phyloP scores from a whole-genome alignment of 2,329 filamentous ascomycete genomes.

The Orbilia quercus region DNA sequence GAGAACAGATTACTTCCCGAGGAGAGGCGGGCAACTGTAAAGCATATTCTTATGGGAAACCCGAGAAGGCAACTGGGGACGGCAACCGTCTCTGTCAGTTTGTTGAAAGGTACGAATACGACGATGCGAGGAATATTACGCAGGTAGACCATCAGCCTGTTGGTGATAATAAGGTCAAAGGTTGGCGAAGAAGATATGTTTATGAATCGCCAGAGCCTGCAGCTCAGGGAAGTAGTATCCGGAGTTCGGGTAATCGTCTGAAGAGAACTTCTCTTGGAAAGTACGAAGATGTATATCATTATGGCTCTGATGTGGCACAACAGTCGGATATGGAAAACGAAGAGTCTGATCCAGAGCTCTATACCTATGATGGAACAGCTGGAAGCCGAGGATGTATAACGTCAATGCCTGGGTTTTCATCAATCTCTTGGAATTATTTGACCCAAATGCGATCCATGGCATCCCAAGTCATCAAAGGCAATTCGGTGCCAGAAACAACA shows the following conservation, averaged over 20 bases:
- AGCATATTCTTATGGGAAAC: no score
- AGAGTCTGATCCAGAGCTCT: neutral
- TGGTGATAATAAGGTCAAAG: neutral
- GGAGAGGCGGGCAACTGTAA: neutral
- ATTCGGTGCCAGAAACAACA: conserved; percentile 54
- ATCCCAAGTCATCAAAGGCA: conserved; percentile 23
- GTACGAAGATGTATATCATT: no score
- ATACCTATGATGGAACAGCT: conserved; percentile 2
- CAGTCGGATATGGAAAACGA: no score
- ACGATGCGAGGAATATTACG: conserved; percentile 36
- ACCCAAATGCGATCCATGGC: conserved; percentile 39
- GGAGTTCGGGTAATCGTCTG: conserved; percentile 5
- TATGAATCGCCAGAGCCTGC: conserved; percentile 19
- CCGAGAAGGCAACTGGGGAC: neutral
- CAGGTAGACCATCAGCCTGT: conserved; percentile 9
- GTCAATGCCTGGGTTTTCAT: neutral
- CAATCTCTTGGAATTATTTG: conserved; percentile 33
- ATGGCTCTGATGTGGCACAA: no score
- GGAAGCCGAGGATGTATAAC: conserved; percentile 4
- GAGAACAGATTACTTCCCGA: conserved; percentile 24
- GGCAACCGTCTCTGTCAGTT: conserved; percentile 19
- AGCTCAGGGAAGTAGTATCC: neutral
- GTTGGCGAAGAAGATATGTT: conserved; percentile 32
- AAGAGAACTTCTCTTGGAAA: no score
- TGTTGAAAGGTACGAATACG: conserved; percentile 36